Evolutionary conservation across 2,329 filamentous ascomycete genomes (phyloP).

Genomic region (Penicillium rolfsii): DNA sequence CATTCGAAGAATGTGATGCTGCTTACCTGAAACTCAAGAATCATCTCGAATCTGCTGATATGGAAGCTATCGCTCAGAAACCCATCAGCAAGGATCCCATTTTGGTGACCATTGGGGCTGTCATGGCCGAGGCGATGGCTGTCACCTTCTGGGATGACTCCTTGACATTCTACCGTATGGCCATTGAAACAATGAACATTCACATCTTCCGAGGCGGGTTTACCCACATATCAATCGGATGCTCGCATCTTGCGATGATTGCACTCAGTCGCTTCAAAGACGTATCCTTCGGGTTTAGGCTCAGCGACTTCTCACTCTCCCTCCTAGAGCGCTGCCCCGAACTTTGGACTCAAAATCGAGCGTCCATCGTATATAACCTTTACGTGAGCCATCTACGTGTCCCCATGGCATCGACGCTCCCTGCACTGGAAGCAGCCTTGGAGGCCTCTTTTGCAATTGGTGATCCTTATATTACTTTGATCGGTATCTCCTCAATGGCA

Average conservation of each 20-base stretch:
- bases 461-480: slow-evolving; percentile 60
- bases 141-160: slow-evolving; percentile 65
- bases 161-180: slow-evolving; percentile 62
- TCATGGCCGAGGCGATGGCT: slow-evolving; percentile 61
- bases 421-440: slow-evolving; percentile 57
- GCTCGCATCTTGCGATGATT: slow-evolving; percentile 61
- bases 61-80: slow-evolving; percentile 42
- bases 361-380: slow-evolving; percentile 60
- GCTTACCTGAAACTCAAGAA: slow-evolving; percentile 69
- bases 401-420: slow-evolving; percentile 56
- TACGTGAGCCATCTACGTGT: slow-evolving; percentile 65
- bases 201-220: slow-evolving; percentile 60
- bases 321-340: slow-evolving; percentile 58
- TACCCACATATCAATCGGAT: slow-evolving; percentile 61
- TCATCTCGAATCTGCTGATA: slow-evolving; percentile 63
- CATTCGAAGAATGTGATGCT: slow-evolving; percentile 75
- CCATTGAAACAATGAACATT: slow-evolving; percentile 60
- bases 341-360: slow-evolving; percentile 59
- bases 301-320: slow-evolving; percentile 57
- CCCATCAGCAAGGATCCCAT: slow-evolving; percentile 49
- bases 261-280: slow-evolving; percentile 62
- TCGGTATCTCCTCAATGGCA: slow-evolving; percentile 63
- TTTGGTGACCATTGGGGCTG: slow-evolving; percentile 53
- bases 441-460: slow-evolving; percentile 61
- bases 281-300: slow-evolving; percentile 56